Conservation (phyloP, 306 rosid species). For the Glycyrrhiza uralensis region DNA sequence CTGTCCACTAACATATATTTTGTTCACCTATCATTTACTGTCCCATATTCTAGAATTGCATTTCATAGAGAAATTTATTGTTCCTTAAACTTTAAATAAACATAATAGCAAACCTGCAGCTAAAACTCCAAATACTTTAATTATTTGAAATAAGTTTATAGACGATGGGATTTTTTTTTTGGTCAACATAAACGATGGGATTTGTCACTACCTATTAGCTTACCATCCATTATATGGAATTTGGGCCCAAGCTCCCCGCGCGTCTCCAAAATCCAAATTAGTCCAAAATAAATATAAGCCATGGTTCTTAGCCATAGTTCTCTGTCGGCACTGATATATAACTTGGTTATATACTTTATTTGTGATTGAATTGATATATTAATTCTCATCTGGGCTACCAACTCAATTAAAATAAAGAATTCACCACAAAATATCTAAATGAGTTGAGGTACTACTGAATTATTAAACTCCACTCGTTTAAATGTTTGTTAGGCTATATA, state of each 20-base stretch:
- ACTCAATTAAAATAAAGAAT: too few species aligned
- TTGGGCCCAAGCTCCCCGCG: not conserved
- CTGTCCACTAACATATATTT: not conserved
- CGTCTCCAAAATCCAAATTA: too few species aligned
- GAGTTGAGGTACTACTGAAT: too few species aligned
- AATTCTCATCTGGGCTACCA: too few species aligned
- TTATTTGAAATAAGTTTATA: conserved; percentile 2
- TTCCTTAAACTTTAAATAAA: not conserved
- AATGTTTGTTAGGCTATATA: too few species aligned
- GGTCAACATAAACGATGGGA: not conserved
- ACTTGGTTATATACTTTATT: too few species aligned
- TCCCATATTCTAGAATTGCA: not conserved
- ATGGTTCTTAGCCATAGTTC: too few species aligned
- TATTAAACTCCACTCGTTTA: too few species aligned
- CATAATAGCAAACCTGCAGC: not conserved
- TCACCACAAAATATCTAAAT: too few species aligned
- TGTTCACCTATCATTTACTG: not conserved
- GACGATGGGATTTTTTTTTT: not conserved
- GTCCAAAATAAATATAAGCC: not conserved
- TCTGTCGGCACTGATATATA: too few species aligned
- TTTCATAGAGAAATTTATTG: not conserved
- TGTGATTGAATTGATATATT: too few species aligned
- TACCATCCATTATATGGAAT: not conserved
- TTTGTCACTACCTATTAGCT: not conserved
- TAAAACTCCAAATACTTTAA: not conserved